Evolutionary conservation across 208 protist genomes (phyloP).

Genomic region (Acanthamoeba castellanii): DNA sequence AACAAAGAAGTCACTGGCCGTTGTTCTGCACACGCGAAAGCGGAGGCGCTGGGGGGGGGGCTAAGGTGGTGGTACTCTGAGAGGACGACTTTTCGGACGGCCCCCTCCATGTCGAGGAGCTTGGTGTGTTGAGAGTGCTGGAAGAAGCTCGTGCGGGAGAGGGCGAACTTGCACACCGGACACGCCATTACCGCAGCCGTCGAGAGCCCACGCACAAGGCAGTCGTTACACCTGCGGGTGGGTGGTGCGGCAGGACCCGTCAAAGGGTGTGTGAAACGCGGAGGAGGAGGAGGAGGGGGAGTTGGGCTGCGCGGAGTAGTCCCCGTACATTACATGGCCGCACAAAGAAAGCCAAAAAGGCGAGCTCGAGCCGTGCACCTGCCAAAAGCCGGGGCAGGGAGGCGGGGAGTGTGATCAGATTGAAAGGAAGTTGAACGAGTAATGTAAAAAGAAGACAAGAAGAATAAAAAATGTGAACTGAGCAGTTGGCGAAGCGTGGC

Average conservation of each 20-base stretch:
- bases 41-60: neutral
- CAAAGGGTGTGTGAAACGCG: too few relatives aligned
- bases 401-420: too few relatives aligned
- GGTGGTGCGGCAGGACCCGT: too few relatives aligned
- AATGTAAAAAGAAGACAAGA: too few relatives aligned
- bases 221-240: neutral
- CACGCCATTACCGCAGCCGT: neutral
- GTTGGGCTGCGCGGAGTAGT: neutral
- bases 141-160: constrained; percentile 35
- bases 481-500: neutral
- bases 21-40: neutral
- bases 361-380: neutral
- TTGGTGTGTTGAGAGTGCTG: neutral
- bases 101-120: constrained; percentile 1
- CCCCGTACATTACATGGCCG: neutral
- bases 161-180: constrained; percentile 20
- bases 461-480: neutral
- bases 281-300: too few relatives aligned
- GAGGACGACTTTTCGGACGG: neutral
- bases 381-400: neutral
- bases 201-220: neutral
- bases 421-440: too few relatives aligned
- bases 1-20: too few relatives aligned
- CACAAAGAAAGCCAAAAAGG: constrained; percentile 10
- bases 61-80: neutral